phyloP scores from a whole-genome alignment of 345 rosid genomes.

The Corchorus olitorius region DNA sequence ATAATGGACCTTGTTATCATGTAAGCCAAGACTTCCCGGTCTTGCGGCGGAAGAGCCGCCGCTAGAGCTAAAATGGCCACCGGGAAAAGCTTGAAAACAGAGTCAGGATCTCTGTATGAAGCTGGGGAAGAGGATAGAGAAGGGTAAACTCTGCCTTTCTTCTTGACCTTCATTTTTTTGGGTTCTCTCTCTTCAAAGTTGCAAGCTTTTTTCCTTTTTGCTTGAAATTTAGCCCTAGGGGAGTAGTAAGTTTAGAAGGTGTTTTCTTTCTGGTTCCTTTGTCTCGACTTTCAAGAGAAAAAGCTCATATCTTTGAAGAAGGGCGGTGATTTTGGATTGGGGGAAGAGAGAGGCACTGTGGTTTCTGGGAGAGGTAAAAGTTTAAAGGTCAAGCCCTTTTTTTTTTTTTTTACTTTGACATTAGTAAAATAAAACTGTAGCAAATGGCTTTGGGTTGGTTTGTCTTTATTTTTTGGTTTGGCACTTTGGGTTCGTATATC shows the following conservation, averaged over 20 bases:
- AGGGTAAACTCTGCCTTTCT: conserved; percentile 26
- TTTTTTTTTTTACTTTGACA: background rate
- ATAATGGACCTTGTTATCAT: conserved; percentile 29
- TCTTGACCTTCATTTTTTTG: conserved; percentile 28
- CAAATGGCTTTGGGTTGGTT: background rate
- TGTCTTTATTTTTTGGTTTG: background rate
- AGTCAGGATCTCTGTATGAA: conserved; percentile 27
- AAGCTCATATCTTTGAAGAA: background rate
- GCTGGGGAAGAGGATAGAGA: conserved; percentile 15
- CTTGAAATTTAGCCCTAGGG: background rate
- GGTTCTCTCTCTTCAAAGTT: background rate
- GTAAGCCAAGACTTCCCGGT: conserved; percentile 41
- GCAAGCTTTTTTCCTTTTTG: background rate
- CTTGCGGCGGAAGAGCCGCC: conserved; percentile 26
- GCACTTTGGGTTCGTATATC: background rate
- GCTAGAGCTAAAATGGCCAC: conserved; percentile 32
- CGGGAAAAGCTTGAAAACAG: conserved; percentile 36
- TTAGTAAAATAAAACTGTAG: too few species aligned
- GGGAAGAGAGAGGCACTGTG: background rate
- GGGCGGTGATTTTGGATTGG: background rate
- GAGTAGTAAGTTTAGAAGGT: background rate
- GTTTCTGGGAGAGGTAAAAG: background rate
- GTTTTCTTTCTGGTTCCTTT: background rate
- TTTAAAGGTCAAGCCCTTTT: background rate
- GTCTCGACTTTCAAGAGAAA: background rate